phyloP scores from a whole-genome alignment of 2,329 filamentous ascomycete genomes.

The Ophiostoma quercus region DNA sequence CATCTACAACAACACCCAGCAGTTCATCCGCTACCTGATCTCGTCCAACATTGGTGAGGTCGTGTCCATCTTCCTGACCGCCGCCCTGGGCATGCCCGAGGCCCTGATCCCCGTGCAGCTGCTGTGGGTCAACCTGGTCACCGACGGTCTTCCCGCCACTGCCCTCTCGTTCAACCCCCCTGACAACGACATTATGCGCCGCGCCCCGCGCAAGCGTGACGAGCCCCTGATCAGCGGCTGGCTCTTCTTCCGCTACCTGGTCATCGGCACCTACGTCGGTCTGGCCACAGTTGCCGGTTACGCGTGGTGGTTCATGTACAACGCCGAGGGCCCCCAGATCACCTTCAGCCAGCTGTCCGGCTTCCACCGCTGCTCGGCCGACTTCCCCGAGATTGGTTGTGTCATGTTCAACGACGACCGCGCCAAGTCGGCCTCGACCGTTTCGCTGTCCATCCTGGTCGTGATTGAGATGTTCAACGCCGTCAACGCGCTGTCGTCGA shows the following conservation, averaged over 20 bases:
- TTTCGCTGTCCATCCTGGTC: slow-evolving; percentile 86
- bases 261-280: slow-evolving; percentile 93
- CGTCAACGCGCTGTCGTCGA: slow-evolving; percentile 94
- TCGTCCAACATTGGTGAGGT: slow-evolving; percentile 99
- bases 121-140: slow-evolving; percentile 97
- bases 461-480: slow-evolving; percentile 99
- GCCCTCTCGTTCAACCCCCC: slow-evolving; percentile 96
- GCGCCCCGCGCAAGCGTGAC: slow-evolving; percentile 83
- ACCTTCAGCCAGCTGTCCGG: slow-evolving; percentile 81
- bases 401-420: slow-evolving; percentile 82
- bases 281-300: slow-evolving; percentile 93
- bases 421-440: slow-evolving; percentile 84
- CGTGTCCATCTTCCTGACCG: slow-evolving; percentile 96
- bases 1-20: slow-evolving; percentile 99
- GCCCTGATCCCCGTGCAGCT: slow-evolving; percentile 95
- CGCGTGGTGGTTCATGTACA: slow-evolving; percentile 99
- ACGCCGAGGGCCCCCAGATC: slow-evolving; percentile 83
- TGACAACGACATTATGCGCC: slow-evolving; percentile 97
- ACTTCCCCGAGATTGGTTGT: slow-evolving; percentile 87
- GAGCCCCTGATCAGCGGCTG: slow-evolving; percentile 89
- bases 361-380: slow-evolving; percentile 85
- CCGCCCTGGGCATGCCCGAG: slow-evolving; percentile 94
- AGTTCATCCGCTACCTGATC: slow-evolving; percentile 98
- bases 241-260: slow-evolving; percentile 96
- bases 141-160: slow-evolving; percentile 92